Base-by-base conservation (phyloP, 768 basidiomycete species). In the Suillus discolor region DNA sequence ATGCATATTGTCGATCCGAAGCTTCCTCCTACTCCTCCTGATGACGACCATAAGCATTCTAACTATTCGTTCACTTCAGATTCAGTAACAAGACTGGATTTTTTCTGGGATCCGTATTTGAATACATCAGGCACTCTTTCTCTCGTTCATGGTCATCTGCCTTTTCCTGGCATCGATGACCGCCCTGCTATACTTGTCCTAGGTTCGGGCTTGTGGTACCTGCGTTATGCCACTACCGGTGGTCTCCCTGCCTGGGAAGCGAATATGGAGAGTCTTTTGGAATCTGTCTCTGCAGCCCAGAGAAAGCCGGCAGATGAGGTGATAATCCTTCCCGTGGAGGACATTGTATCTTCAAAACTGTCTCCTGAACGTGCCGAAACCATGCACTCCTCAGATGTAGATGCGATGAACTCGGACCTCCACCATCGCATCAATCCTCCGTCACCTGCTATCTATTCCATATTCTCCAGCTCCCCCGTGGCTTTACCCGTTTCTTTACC, bases 321-420 rank as follows among this genome's bases (percentile, higher is more conserved):
- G 49, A 84, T 96, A 28, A 80, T 96, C 57, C 81, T 96, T 23
- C 95, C 95, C 6, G 85, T 96, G 25, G 87, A 91, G 70, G 84
- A 89, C 53, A 81, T 93, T 15, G 79, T 91, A n/a, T 69, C 84
- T 44, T 83, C 85, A 15, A 91, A 90, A 72, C 78, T 97, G 34
- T 84, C 87, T 0, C 74, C 79, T 3, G 87, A 88, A 36, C 85
- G 93, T 62, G 85, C 87, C 7, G 71, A 79, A 34, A 89, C 88
- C 12, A 91, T 97, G 82, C 85, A 85, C 64, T 81, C 87, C 31
- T 84, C 89, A 16, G 93, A 96, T 71, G 89, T 96, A 63, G 90
- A 94, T 70, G 92, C 91, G 47, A 96, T 97, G 94, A 97, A 97
- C 75, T 89, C 91, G 3, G 90, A 93, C 74, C 82, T 96, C 61